Conservation (phyloP, 1,139 yeast species). For the Lodderomyces theae region DNA sequence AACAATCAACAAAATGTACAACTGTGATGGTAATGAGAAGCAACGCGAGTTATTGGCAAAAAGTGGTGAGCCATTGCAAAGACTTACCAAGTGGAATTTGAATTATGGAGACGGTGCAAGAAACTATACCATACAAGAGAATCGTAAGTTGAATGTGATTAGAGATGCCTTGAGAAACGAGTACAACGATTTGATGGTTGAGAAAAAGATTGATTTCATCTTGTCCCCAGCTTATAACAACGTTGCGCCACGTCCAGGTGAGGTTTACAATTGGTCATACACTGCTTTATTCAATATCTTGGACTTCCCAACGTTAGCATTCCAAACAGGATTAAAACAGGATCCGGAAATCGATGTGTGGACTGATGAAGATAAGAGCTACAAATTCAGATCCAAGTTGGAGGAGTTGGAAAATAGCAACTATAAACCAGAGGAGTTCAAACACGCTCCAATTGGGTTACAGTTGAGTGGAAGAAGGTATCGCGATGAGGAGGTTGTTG, state of each 20-base stretch:
- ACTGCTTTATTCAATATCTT: slow-evolving; percentile 65
- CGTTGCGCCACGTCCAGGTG: slow-evolving; percentile 67
- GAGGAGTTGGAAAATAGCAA: slow-evolving; percentile 42
- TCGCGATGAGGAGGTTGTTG: slow-evolving; percentile 41
- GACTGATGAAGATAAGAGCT: slow-evolving; percentile 30
- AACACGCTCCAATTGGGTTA: slow-evolving; percentile 43
- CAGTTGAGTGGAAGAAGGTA: slow-evolving; percentile 41
- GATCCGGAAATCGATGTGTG: slow-evolving; percentile 47
- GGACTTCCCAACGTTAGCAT: slow-evolving; percentile 59
- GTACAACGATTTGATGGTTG: slow-evolving; percentile 49
- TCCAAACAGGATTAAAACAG: slow-evolving; percentile 62
- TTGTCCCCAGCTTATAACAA: slow-evolving; percentile 68
- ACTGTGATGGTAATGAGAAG: slow-evolving; percentile 59
- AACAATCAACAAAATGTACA: slow-evolving; percentile 47
- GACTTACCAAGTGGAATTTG: slow-evolving; percentile 59
- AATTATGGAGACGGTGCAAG: slow-evolving; percentile 57
- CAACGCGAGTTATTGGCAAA: slow-evolving; percentile 50
- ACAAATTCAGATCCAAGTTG: slow-evolving; percentile 37
- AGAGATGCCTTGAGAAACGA: slow-evolving; percentile 58
- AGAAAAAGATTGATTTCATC: slow-evolving; percentile 62
- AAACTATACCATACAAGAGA: slow-evolving; percentile 40
- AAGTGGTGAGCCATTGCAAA: slow-evolving; percentile 65
- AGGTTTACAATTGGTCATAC: slow-evolving; percentile 73
- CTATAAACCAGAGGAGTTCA: slow-evolving; percentile 32
- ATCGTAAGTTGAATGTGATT: slow-evolving; percentile 44